Conservation (phyloP, 2,329 filamentous ascomycete species). For the Botrytis aclada region DNA sequence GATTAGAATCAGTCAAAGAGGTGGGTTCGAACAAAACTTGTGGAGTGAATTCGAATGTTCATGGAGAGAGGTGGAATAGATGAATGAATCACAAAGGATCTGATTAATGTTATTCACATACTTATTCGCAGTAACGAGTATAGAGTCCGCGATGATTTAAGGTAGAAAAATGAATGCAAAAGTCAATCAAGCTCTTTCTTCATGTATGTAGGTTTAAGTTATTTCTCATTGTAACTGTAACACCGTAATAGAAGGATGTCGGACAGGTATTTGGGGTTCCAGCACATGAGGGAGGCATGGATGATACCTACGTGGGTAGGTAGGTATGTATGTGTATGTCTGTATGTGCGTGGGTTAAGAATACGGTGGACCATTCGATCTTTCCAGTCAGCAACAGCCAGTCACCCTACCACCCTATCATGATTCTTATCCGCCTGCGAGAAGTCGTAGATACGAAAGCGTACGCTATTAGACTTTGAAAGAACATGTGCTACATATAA, state of each 20-base stretch:
- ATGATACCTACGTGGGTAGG: neutral
- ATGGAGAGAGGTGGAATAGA: neutral
- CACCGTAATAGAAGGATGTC: neutral
- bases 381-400: neutral
- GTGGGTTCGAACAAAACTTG: neutral
- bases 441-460: neutral
- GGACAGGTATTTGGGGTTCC: neutral
- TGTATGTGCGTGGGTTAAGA: neutral
- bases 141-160: no score
- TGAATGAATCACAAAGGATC: neutral
- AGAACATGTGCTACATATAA: neutral
- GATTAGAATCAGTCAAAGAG: neutral
- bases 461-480: neutral
- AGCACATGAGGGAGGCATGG: conserved; percentile 4
- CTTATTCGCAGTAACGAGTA: neutral
- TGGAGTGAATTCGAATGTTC: neutral
- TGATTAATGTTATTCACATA: neutral
- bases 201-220: neutral
- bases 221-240: neutral
- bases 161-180: neutral
- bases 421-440: neutral
- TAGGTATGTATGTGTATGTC: neutral
- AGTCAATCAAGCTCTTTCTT: neutral
- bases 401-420: neutral
- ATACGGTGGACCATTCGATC: neutral